Evolutionary conservation across 306 rosid genomes (phyloP).

Genomic region (Comarum palustre): DNA sequence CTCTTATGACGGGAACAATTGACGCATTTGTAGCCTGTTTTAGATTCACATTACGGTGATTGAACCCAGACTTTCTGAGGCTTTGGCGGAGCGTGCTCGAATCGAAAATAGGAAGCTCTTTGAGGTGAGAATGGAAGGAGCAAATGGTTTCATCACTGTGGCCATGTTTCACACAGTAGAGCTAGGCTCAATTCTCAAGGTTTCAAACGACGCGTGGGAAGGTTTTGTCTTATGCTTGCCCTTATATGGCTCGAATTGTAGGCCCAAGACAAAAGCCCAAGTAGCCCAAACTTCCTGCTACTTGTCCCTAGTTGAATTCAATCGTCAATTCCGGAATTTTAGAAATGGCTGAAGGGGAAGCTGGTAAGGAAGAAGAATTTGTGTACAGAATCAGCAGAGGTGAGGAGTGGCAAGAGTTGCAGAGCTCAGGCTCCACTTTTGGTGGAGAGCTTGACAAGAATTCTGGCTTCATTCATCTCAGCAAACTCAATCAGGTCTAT

Average conservation of each 20-base stretch:
- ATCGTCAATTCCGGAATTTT: neutral
- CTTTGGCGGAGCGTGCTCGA: slow-evolving; percentile 20
- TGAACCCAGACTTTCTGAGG: slow-evolving; percentile 21
- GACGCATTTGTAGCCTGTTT: slow-evolving; percentile 35
- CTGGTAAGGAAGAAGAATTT: slow-evolving; percentile 30
- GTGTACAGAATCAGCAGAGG: slow-evolving; percentile 67
- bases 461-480: slow-evolving; percentile 77
- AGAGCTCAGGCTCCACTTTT: slow-evolving; percentile 38
- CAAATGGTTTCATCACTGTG: slow-evolving; percentile 25
- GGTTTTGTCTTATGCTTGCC: neutral
- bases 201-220: slow-evolving; percentile 6
- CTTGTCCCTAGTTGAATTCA: too few relatives aligned
- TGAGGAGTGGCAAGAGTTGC: slow-evolving; percentile 71
- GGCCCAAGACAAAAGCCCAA: neutral
- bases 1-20: slow-evolving; percentile 52
- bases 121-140: slow-evolving; percentile 28
- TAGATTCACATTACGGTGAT: slow-evolving; percentile 35
- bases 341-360: slow-evolving; percentile 30
- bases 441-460: slow-evolving; percentile 69
- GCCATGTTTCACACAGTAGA: slow-evolving; percentile 39
- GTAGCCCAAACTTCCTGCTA: neutral
- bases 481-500: slow-evolving; percentile 69
- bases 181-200: neutral
- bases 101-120: slow-evolving; percentile 26
- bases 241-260: neutral